Evolutionary conservation across 495 filamentous ascomycete genomes (phyloP).

Genomic region (Tuber borchii): DNA sequence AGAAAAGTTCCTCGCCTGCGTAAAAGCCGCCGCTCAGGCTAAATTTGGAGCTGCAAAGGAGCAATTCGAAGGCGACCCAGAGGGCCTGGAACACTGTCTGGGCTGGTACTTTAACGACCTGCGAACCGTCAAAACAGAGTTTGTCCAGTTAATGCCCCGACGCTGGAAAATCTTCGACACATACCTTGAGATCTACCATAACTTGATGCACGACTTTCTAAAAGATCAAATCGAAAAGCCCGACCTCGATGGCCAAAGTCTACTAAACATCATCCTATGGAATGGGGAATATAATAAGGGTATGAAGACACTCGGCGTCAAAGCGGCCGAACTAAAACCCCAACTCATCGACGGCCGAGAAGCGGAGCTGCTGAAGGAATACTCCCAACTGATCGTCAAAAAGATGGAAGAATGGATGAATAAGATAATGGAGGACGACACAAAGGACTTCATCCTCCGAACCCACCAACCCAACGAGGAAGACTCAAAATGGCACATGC

Average conservation of each 20-base stretch:
- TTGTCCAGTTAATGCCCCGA: constrained; percentile 83
- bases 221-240: constrained; percentile 60
- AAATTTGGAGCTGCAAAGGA: constrained; percentile 69
- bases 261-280: constrained; percentile 73
- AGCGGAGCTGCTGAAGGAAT: constrained; percentile 82
- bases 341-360: constrained; percentile 84
- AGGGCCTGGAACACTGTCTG: constrained; percentile 74
- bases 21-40: constrained; percentile 62
- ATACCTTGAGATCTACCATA: constrained; percentile 83
- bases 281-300: constrained; percentile 91
- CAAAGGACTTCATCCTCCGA: constrained; percentile 67
- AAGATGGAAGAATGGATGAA: constrained; percentile 97
- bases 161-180: constrained; percentile 95
- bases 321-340: constrained; percentile 62
- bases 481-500: constrained; percentile 49
- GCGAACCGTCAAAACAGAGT: constrained; percentile 80
- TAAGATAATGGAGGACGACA: constrained; percentile 73
- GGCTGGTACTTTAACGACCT: constrained; percentile 98
- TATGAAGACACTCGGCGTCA: constrained; percentile 82
- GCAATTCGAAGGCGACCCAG: constrained; percentile 72
- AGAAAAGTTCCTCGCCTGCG: constrained; percentile 79
- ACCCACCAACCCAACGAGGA: constrained; percentile 64
- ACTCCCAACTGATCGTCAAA: constrained; percentile 86
- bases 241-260: constrained; percentile 66
- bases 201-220: constrained; percentile 89